phyloP scores from a whole-genome alignment of 305 asterid genomes.

The Fraxinus platypoda region DNA sequence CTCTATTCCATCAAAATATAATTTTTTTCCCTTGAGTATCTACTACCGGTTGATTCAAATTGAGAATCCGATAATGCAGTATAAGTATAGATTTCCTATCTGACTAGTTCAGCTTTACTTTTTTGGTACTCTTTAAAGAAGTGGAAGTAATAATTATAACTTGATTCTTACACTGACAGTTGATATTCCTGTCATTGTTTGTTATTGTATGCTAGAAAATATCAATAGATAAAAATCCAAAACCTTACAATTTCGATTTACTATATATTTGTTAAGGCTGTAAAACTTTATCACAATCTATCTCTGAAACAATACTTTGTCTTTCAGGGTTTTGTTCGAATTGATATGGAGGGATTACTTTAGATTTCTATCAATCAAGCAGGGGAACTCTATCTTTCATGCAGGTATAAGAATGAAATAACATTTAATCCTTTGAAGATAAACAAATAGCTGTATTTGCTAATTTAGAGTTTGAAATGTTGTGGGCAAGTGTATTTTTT shows the following conservation, averaged over 20 bases:
- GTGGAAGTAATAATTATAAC: background rate
- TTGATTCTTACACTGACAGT: background rate
- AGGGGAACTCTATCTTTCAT: constrained; percentile 73
- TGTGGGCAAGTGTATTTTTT: background rate
- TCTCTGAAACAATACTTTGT: constrained; percentile 10
- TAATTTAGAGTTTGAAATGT: background rate
- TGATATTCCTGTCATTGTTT: background rate
- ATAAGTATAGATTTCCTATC: background rate
- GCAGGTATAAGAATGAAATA: constrained; percentile 42
- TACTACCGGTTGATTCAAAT: background rate
- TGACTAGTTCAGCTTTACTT: background rate
- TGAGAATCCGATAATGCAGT: background rate
- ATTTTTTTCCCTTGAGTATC: background rate
- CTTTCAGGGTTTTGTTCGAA: constrained; percentile 86
- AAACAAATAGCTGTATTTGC: background rate
- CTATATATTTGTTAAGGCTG: background rate
- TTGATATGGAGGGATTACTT: constrained; percentile 97
- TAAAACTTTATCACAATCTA: background rate
- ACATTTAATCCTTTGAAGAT: background rate
- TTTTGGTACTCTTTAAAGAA: background rate
- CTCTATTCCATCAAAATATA: background rate
- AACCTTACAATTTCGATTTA: background rate
- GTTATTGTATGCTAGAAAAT: background rate
- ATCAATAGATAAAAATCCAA: background rate
- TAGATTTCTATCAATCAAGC: constrained; percentile 79